A percentile compares a stretch with the other conserved stretches of the same genome.
These are phyloP conservation scores for Cichorium intybus DNA, from an alignment of 140 eudicot species.

Conservation along the genomic window DNA sequence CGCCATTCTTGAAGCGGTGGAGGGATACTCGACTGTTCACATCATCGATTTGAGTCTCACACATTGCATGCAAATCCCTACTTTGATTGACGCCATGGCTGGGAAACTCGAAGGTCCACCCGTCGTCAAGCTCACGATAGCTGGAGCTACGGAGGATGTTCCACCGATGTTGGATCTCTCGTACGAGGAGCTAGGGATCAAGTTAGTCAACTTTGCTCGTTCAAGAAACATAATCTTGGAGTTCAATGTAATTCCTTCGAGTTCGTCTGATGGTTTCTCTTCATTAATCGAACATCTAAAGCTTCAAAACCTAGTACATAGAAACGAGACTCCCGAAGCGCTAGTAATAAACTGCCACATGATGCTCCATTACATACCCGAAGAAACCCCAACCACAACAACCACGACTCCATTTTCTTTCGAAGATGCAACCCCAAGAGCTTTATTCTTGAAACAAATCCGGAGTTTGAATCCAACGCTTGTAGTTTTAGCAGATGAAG, in stretches of 20 bases:
- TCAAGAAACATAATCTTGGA: slow-evolving; percentile 63
- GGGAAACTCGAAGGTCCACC: slow-evolving; percentile 58
- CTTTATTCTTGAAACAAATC: slow-evolving; percentile 57
- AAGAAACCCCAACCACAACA: slow-evolving; percentile 46
- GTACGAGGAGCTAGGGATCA: slow-evolving; percentile 70
- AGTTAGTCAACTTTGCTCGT: slow-evolving; percentile 72
- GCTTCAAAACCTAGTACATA: slow-evolving; percentile 41
- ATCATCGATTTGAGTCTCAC: slow-evolving; percentile 78
- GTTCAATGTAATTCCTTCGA: slow-evolving; percentile 63
- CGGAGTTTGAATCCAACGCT: slow-evolving; percentile 60
- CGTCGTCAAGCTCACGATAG: slow-evolving; percentile 69
- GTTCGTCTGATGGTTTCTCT: slow-evolving; percentile 59
- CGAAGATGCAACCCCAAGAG: slow-evolving; percentile 39
- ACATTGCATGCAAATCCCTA: slow-evolving; percentile 98
- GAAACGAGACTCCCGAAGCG: slow-evolving; percentile 44
- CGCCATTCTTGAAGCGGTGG: slow-evolving; percentile 70
- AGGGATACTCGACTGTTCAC: slow-evolving; percentile 54
- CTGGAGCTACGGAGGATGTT: slow-evolving; percentile 55
- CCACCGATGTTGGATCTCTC: slow-evolving; percentile 84
- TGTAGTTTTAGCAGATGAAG: slow-evolving; percentile 83
- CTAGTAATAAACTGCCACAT: slow-evolving; percentile 83
- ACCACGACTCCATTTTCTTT: slow-evolving; percentile 24
- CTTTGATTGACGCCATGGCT: slow-evolving; percentile 75
- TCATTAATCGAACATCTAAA: slow-evolving; percentile 66
- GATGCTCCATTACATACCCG: slow-evolving; percentile 85